Evolutionary conservation across 768 basidiomycete genomes (phyloP), one percentile per base, ranked within the genome.

Genomic region (Punctularia strigosozonata): DNA sequence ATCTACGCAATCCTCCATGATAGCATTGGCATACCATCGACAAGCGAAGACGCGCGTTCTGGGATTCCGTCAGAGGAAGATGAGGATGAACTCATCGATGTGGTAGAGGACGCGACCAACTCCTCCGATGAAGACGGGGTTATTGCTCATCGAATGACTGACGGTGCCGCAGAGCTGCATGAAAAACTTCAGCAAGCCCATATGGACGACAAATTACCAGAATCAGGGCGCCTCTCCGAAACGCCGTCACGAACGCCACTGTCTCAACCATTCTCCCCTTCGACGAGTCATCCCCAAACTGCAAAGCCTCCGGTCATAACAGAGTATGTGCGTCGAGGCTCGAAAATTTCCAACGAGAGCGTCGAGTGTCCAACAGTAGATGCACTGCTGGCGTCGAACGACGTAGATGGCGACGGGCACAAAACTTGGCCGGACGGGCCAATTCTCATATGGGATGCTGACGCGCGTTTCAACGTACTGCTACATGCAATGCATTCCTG

Each of bases 241-340:
- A n/a, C n/a, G n/a, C n/a, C n/a, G n/a, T n/a, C n/a, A n/a, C n/a
- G n/a, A n/a, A n/a, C n/a, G n/a, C n/a, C n/a, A n/a, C n/a, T n/a
- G n/a, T n/a, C n/a, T n/a, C n/a, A n/a, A n/a, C n/a, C 62, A 3
- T 62, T 67, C 23, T 51, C 57, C 12, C 56, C 65, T 7, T 55
- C 60, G 19, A 50, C 58, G 21, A 58, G 65, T 30, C 53, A 44
- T 7, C 49, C 48, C 23, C 42, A 40, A 18, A 47, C 46, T 10
- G 38, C 40, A 2, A 24, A 36, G 4, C 49, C 30, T 5, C 46
- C 49, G 38, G 36, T 45, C 10, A 50, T 72, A 18, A 52, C 43
- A 5, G 83, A 87, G 45, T 79, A 84, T 44, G 52, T 82, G 32
- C 73, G 85, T 25, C 75, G 80, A 12, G 85, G 84, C 14, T 71